Evolutionary conservation across 306 rosid species (phyloP).

Genomic region (Erythrophleum fordii): DNA sequence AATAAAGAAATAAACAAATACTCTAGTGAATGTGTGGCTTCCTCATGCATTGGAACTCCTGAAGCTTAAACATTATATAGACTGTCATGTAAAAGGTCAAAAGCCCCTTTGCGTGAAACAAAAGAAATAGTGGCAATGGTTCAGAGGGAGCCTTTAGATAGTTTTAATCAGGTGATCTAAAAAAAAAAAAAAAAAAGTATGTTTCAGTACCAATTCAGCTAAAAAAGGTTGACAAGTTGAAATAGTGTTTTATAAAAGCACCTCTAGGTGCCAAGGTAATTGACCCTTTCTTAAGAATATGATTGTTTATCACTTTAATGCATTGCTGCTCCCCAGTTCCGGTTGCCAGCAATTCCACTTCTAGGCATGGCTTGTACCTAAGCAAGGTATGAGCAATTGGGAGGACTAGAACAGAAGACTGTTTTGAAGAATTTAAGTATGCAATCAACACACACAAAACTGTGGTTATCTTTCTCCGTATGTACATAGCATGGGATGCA

Average conservation of each 20-base stretch:
- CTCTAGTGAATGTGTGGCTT: slow-evolving; percentile 10
- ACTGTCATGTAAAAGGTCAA: slow-evolving; percentile 24
- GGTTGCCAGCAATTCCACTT: slow-evolving; percentile 28
- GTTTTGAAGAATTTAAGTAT: background rate
- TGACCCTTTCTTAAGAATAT: background rate
- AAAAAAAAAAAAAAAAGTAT: slow-evolving; percentile 16
- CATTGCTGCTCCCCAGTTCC: slow-evolving; percentile 1
- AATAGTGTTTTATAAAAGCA: background rate
- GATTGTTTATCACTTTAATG: background rate
- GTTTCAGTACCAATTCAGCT: background rate
- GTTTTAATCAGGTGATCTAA: background rate
- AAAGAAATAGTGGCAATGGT: background rate
- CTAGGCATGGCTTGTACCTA: slow-evolving; percentile 2
- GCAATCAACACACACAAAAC: background rate
- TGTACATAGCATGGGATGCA: slow-evolving; percentile 6
- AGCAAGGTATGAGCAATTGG: background rate
- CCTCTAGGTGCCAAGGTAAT: slow-evolving; percentile 5
- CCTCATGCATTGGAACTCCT: background rate
- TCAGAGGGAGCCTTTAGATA: background rate
- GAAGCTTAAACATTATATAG: slow-evolving; percentile 11
- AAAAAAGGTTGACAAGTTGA: slow-evolving; percentile 17
- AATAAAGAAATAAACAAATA: slow-evolving; percentile 32
- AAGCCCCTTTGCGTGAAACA: slow-evolving; percentile 25
- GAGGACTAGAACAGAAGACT: background rate
- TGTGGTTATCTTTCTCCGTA: background rate